Base-by-base conservation (phyloP, 257 asterid species). In the Plantago major region DNA sequence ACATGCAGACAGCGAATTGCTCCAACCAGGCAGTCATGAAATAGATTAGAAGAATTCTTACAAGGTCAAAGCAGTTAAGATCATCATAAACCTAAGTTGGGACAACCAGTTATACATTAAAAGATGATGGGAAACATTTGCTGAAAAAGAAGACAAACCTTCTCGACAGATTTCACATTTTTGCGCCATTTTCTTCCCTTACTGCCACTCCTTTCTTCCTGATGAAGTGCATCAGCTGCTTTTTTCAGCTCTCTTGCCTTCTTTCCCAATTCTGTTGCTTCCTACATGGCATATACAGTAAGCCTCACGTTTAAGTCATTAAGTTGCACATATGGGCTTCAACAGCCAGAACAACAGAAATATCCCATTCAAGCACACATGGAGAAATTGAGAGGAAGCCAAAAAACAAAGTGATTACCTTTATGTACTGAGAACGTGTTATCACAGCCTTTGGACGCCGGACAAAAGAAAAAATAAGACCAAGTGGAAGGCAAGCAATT, bases 131-230 rank as follows among this genome's bases (percentile, higher is more conserved):
- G 40, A 33, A 33, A 33, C 40, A 16, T 10, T 22, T 28, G 16
- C 28, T 11, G n/a, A 28, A 10, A 53, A 37, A 12, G 7, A 15
- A 53, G 33, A 7, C 10, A 42, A 26, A 87, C 99, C 96, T 93
- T 93, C 70, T 89, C 96, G 49, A 93, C 94, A 52, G 84, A 72
- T 86, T 93, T 93, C 67, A 93, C 97, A 78, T 93, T 93, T 79
- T 93, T 93, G 57, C 96, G 97, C 99, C 99, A 93, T 78, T 89
- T 93, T 74, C 97, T 83, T 67, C 99, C 99, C 81, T 93, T 93
- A 30, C 71, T 72, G 15, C 96, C 96, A 73, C 83, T 78, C 75
- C 92, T 83, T 81, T 93, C 99, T 81, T 93, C 99, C 70, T 93
- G 99, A 67, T 83, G 99, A 78, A 93, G 97, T 55, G 87, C 84